Conservation (phyloP, 257 asterid genomes). For the Gynochthodes officinalis region DNA sequence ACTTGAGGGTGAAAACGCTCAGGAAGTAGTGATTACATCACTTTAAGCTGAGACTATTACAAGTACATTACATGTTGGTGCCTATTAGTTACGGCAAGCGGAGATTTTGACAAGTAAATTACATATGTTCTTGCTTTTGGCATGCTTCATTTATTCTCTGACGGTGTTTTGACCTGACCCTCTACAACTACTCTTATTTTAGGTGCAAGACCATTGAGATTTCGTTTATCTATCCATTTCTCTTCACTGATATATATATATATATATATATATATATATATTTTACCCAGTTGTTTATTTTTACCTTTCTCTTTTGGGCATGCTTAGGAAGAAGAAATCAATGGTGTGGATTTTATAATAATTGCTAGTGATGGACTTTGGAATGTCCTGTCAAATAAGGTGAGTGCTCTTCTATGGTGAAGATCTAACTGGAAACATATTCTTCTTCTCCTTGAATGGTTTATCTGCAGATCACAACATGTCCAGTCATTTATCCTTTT, state of each 20-base stretch:
- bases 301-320: not conserved
- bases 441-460: not conserved
- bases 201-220: not conserved
- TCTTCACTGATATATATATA: too few species aligned
- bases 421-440: not conserved
- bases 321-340: slow-evolving; percentile 63
- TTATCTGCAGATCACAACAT: not conserved
- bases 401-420: slow-evolving; percentile 17
- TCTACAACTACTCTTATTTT: not conserved
- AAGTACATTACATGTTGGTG: too few species aligned
- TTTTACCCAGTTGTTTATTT: not conserved
- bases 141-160: not conserved
- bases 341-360: slow-evolving; percentile 62
- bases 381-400: slow-evolving; percentile 80
- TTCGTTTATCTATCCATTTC: not conserved
- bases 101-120: too few species aligned
- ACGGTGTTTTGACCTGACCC: not conserved
- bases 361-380: slow-evolving; percentile 86
- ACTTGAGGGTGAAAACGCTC: not conserved
- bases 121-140: too few species aligned
- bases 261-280: not conserved
- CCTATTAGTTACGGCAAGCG: not conserved
- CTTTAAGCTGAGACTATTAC: not conserved
- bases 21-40: not conserved
- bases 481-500: not conserved